Evolutionary conservation across 2,329 filamentous ascomycete genomes (phyloP), one percentile per base, ranked within the genome.

Genomic region (Tolypocladium tropicale): DNA sequence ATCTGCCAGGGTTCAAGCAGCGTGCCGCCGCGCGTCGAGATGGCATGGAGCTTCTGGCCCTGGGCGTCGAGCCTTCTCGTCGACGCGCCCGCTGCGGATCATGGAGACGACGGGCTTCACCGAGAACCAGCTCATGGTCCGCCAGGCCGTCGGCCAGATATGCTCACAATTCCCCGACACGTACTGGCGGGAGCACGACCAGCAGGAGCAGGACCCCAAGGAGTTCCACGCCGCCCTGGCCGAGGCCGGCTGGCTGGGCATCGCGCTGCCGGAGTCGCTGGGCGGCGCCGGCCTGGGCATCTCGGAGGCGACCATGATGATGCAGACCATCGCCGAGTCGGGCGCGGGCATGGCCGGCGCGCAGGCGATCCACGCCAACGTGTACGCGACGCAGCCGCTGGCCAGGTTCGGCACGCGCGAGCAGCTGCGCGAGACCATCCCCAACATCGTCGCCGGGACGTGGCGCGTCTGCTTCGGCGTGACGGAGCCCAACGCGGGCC

Each of bases 271-370:
- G 0, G 87, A 91, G 66, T 76, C 81, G 0, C 78, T 90, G 0
- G 89, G 90, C 3, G 90, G 89, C 0, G 80, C 87, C 1, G 88
- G 86, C 0, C 71, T 95, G 10, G 89, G 84, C 10, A 90, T 95
- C 37, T 86, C 86, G 0, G 89, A 94, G 67, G 89, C 89, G 1
- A 89, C 86, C 0, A 88, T 93, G 80, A 93, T 94, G 88, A 80
- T 94, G 76, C 89, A 95, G 64, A 89, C 88, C 2, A 89, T 92
- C 56, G 76, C 86, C 0, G 86, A 91, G 72, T 85, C 82, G 2
- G 89, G 90, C 0, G 90, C 89, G 4, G 89, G 89, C 4, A 90
- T 94, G 76, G 88, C 88, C 0, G 82, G 82, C 0, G 81, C 83
- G 1, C 81, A 85, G 63, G 77, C 79, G 1, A 80, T 85, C 37